Evolutionary conservation across 257 asterid genomes (phyloP).

Genomic region (Solanum raphanifolium): DNA sequence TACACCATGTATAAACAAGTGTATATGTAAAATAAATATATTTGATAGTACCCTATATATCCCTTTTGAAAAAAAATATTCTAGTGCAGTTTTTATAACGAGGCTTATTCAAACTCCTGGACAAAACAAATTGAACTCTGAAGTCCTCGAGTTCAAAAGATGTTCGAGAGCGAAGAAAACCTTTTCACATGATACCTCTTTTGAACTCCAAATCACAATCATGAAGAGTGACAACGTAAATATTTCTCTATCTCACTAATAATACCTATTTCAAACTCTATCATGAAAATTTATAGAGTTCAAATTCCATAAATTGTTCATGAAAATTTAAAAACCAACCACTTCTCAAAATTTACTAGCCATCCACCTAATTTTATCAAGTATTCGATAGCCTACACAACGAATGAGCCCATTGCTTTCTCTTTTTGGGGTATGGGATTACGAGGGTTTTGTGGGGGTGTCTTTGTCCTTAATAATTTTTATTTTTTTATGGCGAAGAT

Average conservation of each 20-base stretch:
- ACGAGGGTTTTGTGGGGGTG: neutral
- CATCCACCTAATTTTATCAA: no score
- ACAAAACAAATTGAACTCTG: neutral
- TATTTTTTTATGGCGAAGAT: no score
- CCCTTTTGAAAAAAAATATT: neutral
- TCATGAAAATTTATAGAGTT: no score
- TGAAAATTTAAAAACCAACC: neutral
- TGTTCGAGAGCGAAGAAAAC: neutral
- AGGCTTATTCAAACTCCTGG: neutral
- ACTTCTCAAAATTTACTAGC: neutral
- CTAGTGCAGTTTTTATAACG: neutral
- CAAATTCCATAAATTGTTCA: no score
- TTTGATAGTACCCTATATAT: no score
- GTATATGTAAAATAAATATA: no score
- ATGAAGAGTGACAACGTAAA: neutral
- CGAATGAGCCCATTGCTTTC: no score
- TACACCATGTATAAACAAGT: no score
- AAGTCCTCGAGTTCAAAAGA: neutral
- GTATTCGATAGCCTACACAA: no score
- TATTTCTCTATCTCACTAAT: neutral
- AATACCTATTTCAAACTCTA: neutral
- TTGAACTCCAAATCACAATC: neutral
- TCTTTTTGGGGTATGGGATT: neutral
- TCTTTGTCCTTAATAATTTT: no score
- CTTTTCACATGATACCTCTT: neutral